phyloP scores from a whole-genome alignment of 177 flowering plant genomes.

The Vitis hybrid region DNA sequence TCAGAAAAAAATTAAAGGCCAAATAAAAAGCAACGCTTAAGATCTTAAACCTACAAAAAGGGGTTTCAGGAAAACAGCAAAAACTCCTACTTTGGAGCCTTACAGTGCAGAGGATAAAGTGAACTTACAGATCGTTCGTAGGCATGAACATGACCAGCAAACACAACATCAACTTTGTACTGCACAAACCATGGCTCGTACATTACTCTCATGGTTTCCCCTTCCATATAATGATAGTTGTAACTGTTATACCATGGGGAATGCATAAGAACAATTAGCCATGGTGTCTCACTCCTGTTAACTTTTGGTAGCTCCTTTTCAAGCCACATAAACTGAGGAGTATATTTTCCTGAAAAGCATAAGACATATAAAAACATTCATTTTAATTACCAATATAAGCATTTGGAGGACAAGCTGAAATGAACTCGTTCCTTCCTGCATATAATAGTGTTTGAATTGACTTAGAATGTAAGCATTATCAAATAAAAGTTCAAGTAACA shows the following conservation, averaged over 20 bases:
- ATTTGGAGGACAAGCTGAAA: too few relatives aligned
- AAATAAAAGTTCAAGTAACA: too few relatives aligned
- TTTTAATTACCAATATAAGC: too few relatives aligned
- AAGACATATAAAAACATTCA: too few relatives aligned
- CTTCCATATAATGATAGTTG: conserved; percentile 66
- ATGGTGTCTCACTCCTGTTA: conserved; percentile 59
- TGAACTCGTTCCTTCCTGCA: too few relatives aligned
- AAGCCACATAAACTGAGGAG: conserved; percentile 60
- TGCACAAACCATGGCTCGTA: conserved; percentile 55
- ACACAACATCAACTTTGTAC: conserved; percentile 64
- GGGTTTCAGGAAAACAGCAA: too few relatives aligned
- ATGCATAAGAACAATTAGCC: conserved; percentile 63
- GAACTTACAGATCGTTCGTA: conserved; percentile 58
- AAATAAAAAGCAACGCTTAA: too few relatives aligned
- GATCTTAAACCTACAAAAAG: too few relatives aligned
- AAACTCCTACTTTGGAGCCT: too few relatives aligned
- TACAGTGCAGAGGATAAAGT: neutral
- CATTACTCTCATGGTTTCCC: conserved; percentile 68
- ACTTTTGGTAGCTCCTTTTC: conserved; percentile 53
- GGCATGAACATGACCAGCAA: conserved; percentile 68
- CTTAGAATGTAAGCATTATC: too few relatives aligned
- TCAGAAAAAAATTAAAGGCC: too few relatives aligned
- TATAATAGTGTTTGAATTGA: too few relatives aligned
- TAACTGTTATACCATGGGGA: conserved; percentile 65
- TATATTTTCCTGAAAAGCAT: conserved; percentile 40